Conservation (phyloP, 768 basidiomycete genomes). For the Erythrobasidium yunnanense region DNA sequence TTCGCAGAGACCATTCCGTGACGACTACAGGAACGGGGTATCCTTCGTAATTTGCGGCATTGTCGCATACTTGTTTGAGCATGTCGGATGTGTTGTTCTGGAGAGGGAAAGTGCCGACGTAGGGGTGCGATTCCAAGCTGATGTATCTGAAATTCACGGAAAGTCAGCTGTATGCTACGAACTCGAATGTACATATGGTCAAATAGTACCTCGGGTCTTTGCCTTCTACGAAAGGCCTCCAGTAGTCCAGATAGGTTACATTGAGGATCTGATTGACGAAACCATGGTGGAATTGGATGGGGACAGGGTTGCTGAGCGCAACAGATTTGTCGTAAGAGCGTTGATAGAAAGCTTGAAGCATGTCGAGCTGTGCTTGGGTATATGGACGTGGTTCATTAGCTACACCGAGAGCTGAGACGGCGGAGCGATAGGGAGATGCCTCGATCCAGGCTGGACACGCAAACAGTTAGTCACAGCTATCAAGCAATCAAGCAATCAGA, state of each 20-base stretch:
- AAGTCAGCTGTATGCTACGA: slow-evolving; percentile 27
- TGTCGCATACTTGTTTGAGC: slow-evolving; percentile 36
- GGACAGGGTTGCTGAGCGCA: background rate
- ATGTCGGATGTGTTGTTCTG: slow-evolving; percentile 32
- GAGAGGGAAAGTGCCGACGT: slow-evolving; percentile 37
- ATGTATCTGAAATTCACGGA: slow-evolving; percentile 1
- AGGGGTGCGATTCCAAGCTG: slow-evolving; percentile 19
- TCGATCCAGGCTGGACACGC: slow-evolving; percentile 28
- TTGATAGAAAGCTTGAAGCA: slow-evolving; percentile 15
- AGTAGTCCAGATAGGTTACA: background rate
- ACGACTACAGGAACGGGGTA: slow-evolving; percentile 37
- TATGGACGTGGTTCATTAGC: slow-evolving; percentile 32
- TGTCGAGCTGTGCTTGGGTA: slow-evolving; percentile 1
- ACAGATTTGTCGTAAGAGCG: slow-evolving; percentile 12
- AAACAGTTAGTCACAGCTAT: background rate
- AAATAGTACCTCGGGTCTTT: slow-evolving; percentile 15
- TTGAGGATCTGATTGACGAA: slow-evolving; percentile 11
- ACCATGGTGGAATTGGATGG: slow-evolving; percentile 18
- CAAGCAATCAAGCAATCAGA: background rate
- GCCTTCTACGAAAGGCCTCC: slow-evolving; percentile 18
- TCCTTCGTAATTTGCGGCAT: slow-evolving; percentile 24
- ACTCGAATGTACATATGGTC: slow-evolving; percentile 30
- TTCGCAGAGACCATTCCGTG: slow-evolving; percentile 37
- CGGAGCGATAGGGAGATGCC: slow-evolving; percentile 35
- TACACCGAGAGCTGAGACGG: slow-evolving; percentile 34